phyloP scores from a whole-genome alignment of 2,329 filamentous ascomycete genomes.

The Ascochyta viciae-villosae region DNA sequence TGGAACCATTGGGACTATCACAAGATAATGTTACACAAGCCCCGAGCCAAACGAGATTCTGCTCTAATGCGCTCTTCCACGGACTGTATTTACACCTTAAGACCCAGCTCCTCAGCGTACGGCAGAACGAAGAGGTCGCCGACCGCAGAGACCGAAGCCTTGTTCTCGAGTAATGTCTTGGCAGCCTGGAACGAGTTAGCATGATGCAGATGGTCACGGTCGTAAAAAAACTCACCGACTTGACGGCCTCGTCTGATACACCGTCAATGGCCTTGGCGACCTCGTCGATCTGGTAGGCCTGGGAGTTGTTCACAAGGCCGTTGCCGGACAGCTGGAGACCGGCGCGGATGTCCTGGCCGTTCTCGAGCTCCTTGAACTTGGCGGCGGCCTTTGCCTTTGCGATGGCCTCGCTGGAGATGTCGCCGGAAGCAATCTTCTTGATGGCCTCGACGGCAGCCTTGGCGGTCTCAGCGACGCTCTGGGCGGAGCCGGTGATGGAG shows the following conservation, averaged over 20 bases:
- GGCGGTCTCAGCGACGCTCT: constrained; percentile 75
- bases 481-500: constrained; percentile 77
- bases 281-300: constrained; percentile 83
- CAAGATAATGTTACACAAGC: constrained; percentile 52
- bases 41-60: constrained; percentile 42
- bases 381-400: constrained; percentile 91
- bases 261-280: constrained; percentile 79
- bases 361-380: constrained; percentile 89
- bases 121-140: constrained; percentile 92
- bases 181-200: constrained; percentile 68
- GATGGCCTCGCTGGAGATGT: constrained; percentile 82
- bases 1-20: constrained; percentile 51
- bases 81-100: constrained; percentile 79
- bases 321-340: constrained; percentile 85
- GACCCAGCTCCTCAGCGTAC: constrained; percentile 90
- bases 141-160: constrained; percentile 86
- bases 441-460: constrained; percentile 80
- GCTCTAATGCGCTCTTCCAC: constrained; percentile 29
- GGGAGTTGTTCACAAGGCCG: constrained; percentile 79
- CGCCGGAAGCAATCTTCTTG: constrained; percentile 78
- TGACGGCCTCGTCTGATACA: constrained; percentile 83
- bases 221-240: constrained; percentile 69
- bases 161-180: constrained; percentile 85
- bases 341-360: constrained; percentile 76
- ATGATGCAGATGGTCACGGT: background rate